phyloP scores from a whole-genome alignment of 139 green algal species.

The Picochlorum costavermella region DNA sequence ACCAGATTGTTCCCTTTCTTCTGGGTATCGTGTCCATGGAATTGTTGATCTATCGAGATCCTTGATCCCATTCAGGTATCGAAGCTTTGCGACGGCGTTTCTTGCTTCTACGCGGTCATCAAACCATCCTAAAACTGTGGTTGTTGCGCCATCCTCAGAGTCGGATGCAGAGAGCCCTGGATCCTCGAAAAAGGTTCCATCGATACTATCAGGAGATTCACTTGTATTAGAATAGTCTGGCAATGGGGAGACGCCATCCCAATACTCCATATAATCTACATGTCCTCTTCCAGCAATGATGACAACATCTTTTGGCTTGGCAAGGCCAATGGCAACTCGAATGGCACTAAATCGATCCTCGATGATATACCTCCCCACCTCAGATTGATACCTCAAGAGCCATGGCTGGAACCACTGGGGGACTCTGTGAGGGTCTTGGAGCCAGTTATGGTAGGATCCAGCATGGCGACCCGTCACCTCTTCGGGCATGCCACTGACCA shows the following conservation, averaged over 20 bases:
- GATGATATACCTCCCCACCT: conserved; percentile 29
- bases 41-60: conserved; percentile 19
- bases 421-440: conserved; percentile 29
- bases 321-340: conserved; percentile 86
- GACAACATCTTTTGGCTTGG: conserved; percentile 67
- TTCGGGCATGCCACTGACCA: conserved; percentile 66
- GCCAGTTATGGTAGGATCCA: conserved; percentile 14
- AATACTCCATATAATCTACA: conserved; percentile 65
- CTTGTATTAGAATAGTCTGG: conserved; percentile 4
- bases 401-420: conserved; percentile 15
- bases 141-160: conserved; percentile 16
- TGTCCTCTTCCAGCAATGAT: conserved; percentile 85
- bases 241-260: conserved; percentile 19
- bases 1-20: conserved; percentile 17
- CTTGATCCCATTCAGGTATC: conserved; percentile 17
- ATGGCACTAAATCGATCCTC: conserved; percentile 73
- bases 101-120: conserved; percentile 77
- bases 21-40: conserved; percentile 31
- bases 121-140: conserved; percentile 65
- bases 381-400: conserved; percentile 19
- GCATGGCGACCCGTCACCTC: conserved; percentile 36
- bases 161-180: not conserved
- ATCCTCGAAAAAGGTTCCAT: conserved; percentile 7
- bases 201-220: not conserved
- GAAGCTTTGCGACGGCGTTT: conserved; percentile 63